Percentiles rank a stretch among this genome's conserved stretches.
Evolutionary conservation across 441 rosid genomes (phyloP).

Genomic region (Brassica hybrid): DNA sequence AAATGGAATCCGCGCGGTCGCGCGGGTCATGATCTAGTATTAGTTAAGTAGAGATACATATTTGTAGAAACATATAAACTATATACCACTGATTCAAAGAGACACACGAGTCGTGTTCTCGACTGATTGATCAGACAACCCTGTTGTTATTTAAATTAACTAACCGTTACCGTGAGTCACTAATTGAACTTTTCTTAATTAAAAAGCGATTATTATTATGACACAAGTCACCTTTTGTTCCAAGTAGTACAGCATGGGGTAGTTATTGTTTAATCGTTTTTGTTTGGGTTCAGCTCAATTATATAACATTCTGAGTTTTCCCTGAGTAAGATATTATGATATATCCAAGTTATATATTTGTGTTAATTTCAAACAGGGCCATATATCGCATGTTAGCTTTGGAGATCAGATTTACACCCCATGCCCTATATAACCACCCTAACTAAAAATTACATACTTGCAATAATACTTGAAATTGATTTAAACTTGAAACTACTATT

Average conservation of each 20-base stretch:
- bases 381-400: not conserved
- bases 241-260: not conserved
- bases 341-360: not conserved
- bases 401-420: not conserved
- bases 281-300: not conserved
- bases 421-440: not conserved
- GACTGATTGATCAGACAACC: conserved; percentile 10
- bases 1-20: too few species aligned
- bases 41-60: not conserved
- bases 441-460: not conserved
- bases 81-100: conserved; percentile 26
- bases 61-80: not conserved
- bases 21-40: too few species aligned
- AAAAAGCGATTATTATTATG: not conserved
- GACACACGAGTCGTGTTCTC: conserved; percentile 31
- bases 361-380: not conserved
- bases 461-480: not conserved
- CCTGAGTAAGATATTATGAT: not conserved
- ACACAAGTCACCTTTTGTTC: conserved; percentile 13
- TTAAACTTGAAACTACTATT: not conserved
- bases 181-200: conserved; percentile 18
- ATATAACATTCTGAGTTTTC: not conserved
- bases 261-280: not conserved
- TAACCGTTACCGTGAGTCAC: conserved; percentile 30
- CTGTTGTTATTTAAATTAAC: not conserved